Evolutionary conservation across 352 stramenopile species (phyloP).

Genomic region (Globisporangium spiculum): DNA sequence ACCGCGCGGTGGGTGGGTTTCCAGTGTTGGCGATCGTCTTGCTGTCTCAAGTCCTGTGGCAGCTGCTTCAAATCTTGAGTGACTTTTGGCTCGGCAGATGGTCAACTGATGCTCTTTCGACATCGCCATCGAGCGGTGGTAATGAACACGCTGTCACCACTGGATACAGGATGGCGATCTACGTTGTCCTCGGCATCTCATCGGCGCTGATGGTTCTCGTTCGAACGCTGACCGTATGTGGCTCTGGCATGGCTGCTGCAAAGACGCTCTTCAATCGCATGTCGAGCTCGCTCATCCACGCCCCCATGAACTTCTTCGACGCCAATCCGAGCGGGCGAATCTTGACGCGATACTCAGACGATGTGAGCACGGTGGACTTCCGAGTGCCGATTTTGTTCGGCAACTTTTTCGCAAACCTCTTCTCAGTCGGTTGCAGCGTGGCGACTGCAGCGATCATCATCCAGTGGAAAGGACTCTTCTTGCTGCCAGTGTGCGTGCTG

Average conservation of each 20-base stretch:
- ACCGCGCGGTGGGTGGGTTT: conserved; percentile 39
- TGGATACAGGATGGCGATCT: conserved; percentile 41
- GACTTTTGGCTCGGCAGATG: conserved; percentile 91
- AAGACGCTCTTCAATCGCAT: conserved; percentile 86
- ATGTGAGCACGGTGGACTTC: conserved; percentile 91
- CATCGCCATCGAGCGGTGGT: not conserved
- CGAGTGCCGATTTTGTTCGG: conserved; percentile 50
- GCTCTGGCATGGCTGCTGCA: conserved; percentile 40
- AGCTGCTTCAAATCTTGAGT: conserved; percentile 76
- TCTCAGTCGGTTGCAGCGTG: conserved; percentile 76
- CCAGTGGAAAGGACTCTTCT: conserved; percentile 71
- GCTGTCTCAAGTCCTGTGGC: conserved; percentile 62
- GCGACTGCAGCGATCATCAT: conserved; percentile 83
- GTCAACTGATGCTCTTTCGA: conserved; percentile 56
- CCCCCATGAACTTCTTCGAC: conserved; percentile 92
- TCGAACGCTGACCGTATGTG: conserved; percentile 39
- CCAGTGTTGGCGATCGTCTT: conserved; percentile 32
- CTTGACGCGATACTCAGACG: conserved; percentile 87
- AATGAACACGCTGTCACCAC: conserved; percentile 27
- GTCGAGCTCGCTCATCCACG: conserved; percentile 80
- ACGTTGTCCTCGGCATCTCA: conserved; percentile 34
- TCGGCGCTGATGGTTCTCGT: conserved; percentile 39
- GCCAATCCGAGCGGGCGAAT: conserved; percentile 89
- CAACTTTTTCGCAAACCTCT: conserved; percentile 59
- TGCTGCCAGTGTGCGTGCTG: conserved; percentile 80